Conservation (phyloP, 768 basidiomycete species). For the Amyloporia xantha region DNA sequence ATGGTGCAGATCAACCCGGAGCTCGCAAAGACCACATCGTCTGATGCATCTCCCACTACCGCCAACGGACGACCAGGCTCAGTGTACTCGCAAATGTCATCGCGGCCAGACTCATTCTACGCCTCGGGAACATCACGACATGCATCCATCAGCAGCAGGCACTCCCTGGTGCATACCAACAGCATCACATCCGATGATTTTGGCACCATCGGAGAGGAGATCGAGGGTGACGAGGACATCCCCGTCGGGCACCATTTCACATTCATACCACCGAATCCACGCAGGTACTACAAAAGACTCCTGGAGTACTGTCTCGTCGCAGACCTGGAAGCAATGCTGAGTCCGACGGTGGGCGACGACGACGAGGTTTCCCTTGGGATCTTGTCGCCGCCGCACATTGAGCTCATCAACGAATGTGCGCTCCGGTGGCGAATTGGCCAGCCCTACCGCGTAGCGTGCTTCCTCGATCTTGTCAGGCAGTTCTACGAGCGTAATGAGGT, state of each 20-base stretch:
- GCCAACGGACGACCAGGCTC: constrained; percentile 48
- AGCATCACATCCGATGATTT: constrained; percentile 25
- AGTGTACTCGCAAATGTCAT: constrained; percentile 35
- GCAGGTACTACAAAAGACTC: constrained; percentile 77
- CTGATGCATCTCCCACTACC: constrained; percentile 36
- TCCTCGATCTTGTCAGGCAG: constrained; percentile 78
- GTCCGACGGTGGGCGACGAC: constrained; percentile 86
- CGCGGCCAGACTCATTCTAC: constrained; percentile 20
- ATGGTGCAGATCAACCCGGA: constrained; percentile 86
- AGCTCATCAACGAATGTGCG: constrained; percentile 83
- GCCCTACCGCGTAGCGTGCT: constrained; percentile 69
- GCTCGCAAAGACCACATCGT: constrained; percentile 70
- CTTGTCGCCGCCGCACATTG: constrained; percentile 69
- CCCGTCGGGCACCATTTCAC: constrained; percentile 75
- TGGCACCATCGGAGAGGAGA: constrained; percentile 31
- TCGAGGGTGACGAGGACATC: constrained; percentile 61
- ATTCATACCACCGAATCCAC: constrained; percentile 85
- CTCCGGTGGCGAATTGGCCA: constrained; percentile 85
- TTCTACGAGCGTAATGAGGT: constrained; percentile 88
- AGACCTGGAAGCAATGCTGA: constrained; percentile 86
- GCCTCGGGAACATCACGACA: constrained; percentile 34
- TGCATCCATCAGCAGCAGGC: constrained; percentile 60
- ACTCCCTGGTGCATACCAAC: constrained; percentile 37
- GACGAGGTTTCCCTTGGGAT: constrained; percentile 95
- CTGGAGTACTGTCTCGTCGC: constrained; percentile 75